Evolutionary conservation across 2,329 filamentous ascomycete species (phyloP), one percentile per base, ranked within the genome.

Genomic region (Colletotrichum costaricense): DNA sequence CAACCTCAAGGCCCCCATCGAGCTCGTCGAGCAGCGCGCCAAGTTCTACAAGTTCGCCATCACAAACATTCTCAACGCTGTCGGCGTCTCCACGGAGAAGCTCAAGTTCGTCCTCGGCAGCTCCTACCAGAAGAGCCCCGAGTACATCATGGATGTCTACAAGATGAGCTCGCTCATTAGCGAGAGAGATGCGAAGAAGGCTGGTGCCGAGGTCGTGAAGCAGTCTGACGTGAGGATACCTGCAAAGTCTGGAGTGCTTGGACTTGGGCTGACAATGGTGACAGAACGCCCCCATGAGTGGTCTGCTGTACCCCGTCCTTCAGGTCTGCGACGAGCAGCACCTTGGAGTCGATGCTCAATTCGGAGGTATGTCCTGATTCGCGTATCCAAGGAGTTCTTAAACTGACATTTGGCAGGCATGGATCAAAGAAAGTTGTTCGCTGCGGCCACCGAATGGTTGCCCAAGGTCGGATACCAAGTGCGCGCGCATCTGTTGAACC

Each of bases 151-250:
- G 94, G 96, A 98, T 81, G 84, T 97, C 42, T 96, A 95, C 85
- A 91, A 93, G 80, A 82, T 98, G 76, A 89, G 88, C 58, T 90
- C 90, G 4, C 83, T 94, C 66, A 90, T 93, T 5, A 92, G 92
- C 16, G 91, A 95, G 83, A 91, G 95, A 80, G 92, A 97, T 79
- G 94, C 95, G 19, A 94, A 95, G 84, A 97, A 95, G 84, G 95
- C 96, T 0, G 96, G 96, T 52, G 94, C 95, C 2, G 97, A 98
- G 83, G 91, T 98, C 8, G 96, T 99, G 76, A 98, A 98, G 88
- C 95, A 98, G 86, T 91, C 93, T 4, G 89, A 90, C 69, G 71
- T 73, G 35, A 73, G 71, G 33, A 19, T 16, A 57, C 7, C 28
- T 9, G 14, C 16, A 5, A 16, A 24, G 12, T n/a, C 6, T 28